A percentile compares a stretch with the other conserved stretches of the same genome.
phyloP scores from a whole-genome alignment of 116 monocot species.

The Posidonia oceanica region DNA sequence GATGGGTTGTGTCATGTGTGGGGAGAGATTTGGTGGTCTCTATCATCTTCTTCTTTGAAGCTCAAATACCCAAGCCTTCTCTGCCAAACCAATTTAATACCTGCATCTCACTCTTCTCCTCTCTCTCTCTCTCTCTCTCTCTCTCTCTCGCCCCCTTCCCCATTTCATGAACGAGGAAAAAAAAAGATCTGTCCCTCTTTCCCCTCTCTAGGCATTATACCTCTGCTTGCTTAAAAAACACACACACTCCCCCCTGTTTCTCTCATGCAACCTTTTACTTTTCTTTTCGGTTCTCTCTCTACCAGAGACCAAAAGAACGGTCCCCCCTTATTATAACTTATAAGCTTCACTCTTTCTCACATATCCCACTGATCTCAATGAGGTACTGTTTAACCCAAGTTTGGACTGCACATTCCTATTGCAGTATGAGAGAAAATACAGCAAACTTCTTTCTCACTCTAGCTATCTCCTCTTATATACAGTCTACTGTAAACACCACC shows the following conservation, averaged over 20 bases:
- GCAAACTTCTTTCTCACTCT: neutral
- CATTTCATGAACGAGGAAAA: slow-evolving; percentile 6
- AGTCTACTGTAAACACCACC: neutral
- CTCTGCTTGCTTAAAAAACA: slow-evolving; percentile 21
- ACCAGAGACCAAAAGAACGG: neutral
- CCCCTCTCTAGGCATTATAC: slow-evolving; percentile 31
- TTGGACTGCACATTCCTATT: slow-evolving; percentile 15
- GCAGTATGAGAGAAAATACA: slow-evolving; percentile 1
- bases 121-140: neutral
- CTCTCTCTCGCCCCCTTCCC: neutral
- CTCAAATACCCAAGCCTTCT: too few relatives aligned
- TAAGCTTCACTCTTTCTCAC: neutral
- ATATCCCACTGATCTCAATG: neutral
- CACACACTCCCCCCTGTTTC: neutral
- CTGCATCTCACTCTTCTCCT: neutral
- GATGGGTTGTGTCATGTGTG: too few relatives aligned
- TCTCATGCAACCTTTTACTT: neutral
- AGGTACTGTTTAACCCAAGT: neutral
- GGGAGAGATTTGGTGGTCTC: too few relatives aligned
- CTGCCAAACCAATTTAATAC: neutral
- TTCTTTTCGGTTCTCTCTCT: neutral
- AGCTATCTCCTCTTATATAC: neutral
- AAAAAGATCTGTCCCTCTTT: slow-evolving; percentile 25
- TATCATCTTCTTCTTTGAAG: too few relatives aligned
- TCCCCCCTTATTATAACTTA: neutral